A percentile compares a stretch with the other conserved stretches of the same genome.
phyloP scores from a whole-genome alignment of 768 basidiomycete species.

The Leccinum aurantiacum region DNA sequence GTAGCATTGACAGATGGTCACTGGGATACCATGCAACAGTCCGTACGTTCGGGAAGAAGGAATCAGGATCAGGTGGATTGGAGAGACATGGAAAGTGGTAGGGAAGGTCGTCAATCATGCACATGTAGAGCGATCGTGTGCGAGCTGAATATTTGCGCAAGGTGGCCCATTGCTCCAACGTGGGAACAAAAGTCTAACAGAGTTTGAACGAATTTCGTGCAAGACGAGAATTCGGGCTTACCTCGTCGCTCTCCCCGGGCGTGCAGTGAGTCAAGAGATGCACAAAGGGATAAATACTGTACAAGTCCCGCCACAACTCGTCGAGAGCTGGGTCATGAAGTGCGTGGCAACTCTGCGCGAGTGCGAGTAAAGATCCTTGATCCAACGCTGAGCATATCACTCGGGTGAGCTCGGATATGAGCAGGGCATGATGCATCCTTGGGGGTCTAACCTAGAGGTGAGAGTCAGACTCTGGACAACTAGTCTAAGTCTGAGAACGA shows the following conservation, averaged over 20 bases:
- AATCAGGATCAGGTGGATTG: slow-evolving; percentile 8
- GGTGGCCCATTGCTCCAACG: slow-evolving; percentile 17
- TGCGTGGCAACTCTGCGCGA: slow-evolving; percentile 26
- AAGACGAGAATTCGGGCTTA: background rate
- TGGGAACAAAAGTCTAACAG: background rate
- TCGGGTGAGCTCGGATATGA: slow-evolving; percentile 22
- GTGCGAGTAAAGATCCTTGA: slow-evolving; percentile 17
- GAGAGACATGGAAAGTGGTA: slow-evolving; percentile 13
- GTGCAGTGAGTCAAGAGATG: slow-evolving; percentile 10
- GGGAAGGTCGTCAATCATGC: slow-evolving; percentile 21
- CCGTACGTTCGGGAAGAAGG: slow-evolving; percentile 26
- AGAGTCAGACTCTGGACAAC: no score
- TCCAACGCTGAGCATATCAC: slow-evolving; percentile 19
- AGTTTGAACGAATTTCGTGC: background rate
- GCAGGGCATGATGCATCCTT: slow-evolving; percentile 24
- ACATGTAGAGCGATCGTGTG: slow-evolving; percentile 22
- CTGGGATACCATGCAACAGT: slow-evolving; percentile 25
- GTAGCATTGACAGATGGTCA: slow-evolving; percentile 19
- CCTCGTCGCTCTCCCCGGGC: slow-evolving; percentile 12
- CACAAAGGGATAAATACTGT: slow-evolving; percentile 22
- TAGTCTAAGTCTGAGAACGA: no score
- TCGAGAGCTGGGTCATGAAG: slow-evolving; percentile 26
- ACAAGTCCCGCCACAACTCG: slow-evolving; percentile 26
- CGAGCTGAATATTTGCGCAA: slow-evolving; percentile 22
- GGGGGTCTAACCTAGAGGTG: background rate